These are phyloP conservation scores for Aristolochia fimbriata DNA, from an alignment of 164 flowering plant genomes.

Conservation along the genomic window DNA sequence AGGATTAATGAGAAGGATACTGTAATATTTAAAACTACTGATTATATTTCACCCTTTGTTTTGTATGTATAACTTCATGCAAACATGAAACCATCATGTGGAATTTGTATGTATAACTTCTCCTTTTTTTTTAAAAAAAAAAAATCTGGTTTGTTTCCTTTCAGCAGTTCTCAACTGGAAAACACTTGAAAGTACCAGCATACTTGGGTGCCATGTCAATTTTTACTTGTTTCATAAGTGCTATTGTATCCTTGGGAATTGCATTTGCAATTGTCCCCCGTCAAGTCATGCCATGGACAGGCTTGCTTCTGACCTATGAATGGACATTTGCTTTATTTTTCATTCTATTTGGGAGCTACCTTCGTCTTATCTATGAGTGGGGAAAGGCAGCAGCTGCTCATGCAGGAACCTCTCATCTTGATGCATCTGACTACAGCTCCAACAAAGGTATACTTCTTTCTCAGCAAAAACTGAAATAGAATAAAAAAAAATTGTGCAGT, in stretches of 20 bases:
- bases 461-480: no score
- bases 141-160: neutral
- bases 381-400: slow-evolving; percentile 50
- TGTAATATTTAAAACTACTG: no score
- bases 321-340: slow-evolving; percentile 72
- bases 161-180: slow-evolving; percentile 35
- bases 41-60: no score
- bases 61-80: no score
- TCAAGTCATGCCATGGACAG: slow-evolving; percentile 97
- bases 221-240: slow-evolving; percentile 50
- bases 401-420: slow-evolving; percentile 36
- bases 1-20: no score
- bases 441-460: slow-evolving; percentile 61
- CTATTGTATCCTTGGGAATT: slow-evolving; percentile 43
- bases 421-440: slow-evolving; percentile 45
- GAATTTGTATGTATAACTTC: neutral
- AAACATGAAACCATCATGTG: no score
- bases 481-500: neutral
- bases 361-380: slow-evolving; percentile 51
- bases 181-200: slow-evolving; percentile 50
- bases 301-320: slow-evolving; percentile 82
- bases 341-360: slow-evolving; percentile 63
- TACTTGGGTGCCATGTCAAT: slow-evolving; percentile 67
- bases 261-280: slow-evolving; percentile 71
- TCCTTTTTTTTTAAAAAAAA: neutral